A percentile compares a stretch with the other conserved stretches of the same genome.
phyloP scores from a whole-genome alignment of 345 rosid genomes.

The Lagerstroemia speciosa region DNA sequence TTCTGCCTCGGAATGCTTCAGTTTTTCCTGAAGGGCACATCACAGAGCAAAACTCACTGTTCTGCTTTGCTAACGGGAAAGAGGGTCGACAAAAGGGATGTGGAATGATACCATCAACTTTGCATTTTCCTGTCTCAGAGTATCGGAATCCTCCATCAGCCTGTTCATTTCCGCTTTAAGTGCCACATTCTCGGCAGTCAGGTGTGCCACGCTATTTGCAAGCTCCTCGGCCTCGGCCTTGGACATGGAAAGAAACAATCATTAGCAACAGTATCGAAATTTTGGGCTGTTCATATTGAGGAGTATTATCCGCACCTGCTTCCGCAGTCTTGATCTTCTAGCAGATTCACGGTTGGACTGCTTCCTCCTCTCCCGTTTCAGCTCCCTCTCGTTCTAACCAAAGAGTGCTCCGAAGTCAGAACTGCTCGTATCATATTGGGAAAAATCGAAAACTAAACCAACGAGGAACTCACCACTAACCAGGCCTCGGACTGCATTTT shows the following conservation, averaged over 20 bases:
- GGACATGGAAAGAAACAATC: background rate
- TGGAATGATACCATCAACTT: slow-evolving; percentile 38
- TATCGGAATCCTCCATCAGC: slow-evolving; percentile 58
- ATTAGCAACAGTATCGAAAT: background rate
- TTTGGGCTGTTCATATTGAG: background rate
- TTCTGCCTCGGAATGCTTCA: slow-evolving; percentile 1
- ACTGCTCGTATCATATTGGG: background rate
- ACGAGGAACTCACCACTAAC: slow-evolving; percentile 46
- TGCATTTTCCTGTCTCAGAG: slow-evolving; percentile 70
- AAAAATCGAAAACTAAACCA: background rate
- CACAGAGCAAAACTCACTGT: background rate
- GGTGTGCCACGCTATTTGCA: slow-evolving; percentile 51
- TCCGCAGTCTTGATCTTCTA: slow-evolving; percentile 90
- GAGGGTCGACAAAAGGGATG: background rate
- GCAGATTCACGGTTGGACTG: slow-evolving; percentile 98
- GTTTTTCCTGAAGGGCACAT: background rate
- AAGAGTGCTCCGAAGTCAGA: background rate
- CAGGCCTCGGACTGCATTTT: slow-evolving; percentile 33
- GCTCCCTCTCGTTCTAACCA: slow-evolving; percentile 65
- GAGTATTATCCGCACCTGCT: slow-evolving; percentile 47
- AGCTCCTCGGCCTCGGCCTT: slow-evolving; percentile 96
- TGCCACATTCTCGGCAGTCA: slow-evolving; percentile 57
- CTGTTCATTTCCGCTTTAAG: slow-evolving; percentile 71
- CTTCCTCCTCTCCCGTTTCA: slow-evolving; percentile 87
- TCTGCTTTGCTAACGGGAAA: background rate